Percentiles rank a stretch among this genome's conserved stretches.
These are phyloP conservation scores for Chlorella sp. DNA, from an alignment of 139 green algal genomes.

Conservation along the genomic window DNA sequence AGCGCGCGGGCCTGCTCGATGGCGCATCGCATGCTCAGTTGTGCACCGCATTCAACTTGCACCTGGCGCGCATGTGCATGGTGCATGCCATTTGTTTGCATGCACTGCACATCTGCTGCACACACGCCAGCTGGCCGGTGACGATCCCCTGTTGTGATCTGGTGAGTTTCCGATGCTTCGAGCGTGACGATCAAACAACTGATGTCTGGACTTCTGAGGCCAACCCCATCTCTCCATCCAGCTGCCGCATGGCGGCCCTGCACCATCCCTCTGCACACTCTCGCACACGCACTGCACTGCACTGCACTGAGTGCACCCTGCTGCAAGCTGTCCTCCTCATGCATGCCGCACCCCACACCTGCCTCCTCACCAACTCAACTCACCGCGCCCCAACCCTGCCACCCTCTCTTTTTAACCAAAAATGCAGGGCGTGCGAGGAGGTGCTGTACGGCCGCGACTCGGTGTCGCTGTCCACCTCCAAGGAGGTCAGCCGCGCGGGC, in stretches of 20 bases:
- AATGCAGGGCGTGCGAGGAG: constrained; percentile 63
- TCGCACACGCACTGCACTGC: not conserved
- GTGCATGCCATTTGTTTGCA: no score
- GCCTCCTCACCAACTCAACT: no score
- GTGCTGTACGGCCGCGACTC: constrained; percentile 61
- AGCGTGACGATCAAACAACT: constrained; percentile 8
- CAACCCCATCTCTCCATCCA: no score
- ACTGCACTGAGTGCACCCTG: no score
- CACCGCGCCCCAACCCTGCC: not conserved
- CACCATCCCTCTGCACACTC: not conserved
- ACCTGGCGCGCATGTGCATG: no score
- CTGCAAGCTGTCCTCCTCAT: no score
- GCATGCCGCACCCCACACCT: no score
- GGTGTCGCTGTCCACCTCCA: constrained; percentile 62
- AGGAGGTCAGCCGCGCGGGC: constrained; percentile 62
- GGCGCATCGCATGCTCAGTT: no score
- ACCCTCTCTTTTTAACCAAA: not conserved
- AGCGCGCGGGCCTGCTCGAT: no score
- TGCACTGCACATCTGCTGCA: no score
- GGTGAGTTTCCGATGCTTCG: constrained; percentile 5
- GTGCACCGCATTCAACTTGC: no score
- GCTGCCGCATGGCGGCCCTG: not conserved
- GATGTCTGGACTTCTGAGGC: constrained; percentile 18
- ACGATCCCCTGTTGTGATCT: not conserved
- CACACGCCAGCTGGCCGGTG: not conserved